Conservation (phyloP, 208 protist genomes). For the Acanthamoeba triangularis region DNA sequence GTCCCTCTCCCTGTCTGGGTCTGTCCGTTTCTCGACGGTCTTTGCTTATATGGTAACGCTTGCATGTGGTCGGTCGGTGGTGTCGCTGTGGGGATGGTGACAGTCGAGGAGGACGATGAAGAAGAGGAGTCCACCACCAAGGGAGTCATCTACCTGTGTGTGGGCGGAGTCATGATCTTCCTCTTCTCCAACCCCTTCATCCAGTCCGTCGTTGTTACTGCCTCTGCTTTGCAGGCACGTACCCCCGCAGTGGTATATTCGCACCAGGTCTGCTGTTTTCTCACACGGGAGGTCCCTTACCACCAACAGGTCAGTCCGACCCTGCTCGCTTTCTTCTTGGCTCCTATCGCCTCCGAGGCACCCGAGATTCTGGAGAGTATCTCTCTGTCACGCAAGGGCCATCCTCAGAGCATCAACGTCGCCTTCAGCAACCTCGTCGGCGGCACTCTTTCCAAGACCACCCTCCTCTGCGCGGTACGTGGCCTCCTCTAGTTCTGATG, state of each 20-base stretch:
- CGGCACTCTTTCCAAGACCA: conserved; percentile 88
- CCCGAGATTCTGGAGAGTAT: conserved; percentile 89
- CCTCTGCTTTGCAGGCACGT: conserved; percentile 8
- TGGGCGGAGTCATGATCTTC: conserved; percentile 88
- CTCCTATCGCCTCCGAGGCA: conserved; percentile 87
- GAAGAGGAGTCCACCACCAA: conserved; percentile 84
- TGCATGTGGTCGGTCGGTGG: background rate
- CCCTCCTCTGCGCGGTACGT: conserved; percentile 84
- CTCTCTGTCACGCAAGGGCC: conserved; percentile 86
- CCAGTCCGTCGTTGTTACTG: conserved; percentile 77
- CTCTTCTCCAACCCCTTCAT: conserved; percentile 88
- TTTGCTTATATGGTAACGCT: background rate
- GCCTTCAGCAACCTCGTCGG: conserved; percentile 88
- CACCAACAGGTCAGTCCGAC: conserved; percentile 78
- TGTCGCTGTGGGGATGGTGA: no score
- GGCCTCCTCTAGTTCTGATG: background rate
- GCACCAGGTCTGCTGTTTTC: background rate
- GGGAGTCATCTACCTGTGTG: conserved; percentile 82
- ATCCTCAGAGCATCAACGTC: conserved; percentile 87
- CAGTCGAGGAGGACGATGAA: conserved; percentile 82
- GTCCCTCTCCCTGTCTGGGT: background rate
- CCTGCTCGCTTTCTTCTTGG: conserved; percentile 87
- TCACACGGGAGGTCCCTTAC: background rate
- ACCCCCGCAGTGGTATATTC: background rate
- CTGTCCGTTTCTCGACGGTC: no score